Evolutionary conservation across 2,329 filamentous ascomycete genomes (phyloP), one percentile per base, ranked within the genome.

Genomic region (Hymenoscyphus infarciens): DNA sequence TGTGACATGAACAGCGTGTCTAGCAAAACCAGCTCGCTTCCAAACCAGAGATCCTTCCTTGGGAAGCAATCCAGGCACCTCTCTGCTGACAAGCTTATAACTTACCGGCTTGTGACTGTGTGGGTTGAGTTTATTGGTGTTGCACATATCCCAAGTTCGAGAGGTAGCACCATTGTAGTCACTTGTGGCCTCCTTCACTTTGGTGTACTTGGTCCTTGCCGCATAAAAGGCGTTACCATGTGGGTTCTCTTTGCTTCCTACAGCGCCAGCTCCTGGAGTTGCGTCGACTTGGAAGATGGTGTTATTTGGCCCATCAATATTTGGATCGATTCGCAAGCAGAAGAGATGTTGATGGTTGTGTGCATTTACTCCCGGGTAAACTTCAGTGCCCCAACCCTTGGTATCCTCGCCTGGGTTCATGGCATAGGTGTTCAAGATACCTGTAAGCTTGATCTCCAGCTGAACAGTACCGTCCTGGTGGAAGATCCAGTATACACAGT

Each of bases 261-360:
- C 88, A 5, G 89, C 87, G 0, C 86, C 91, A 0, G 89, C 82
- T 0, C 88, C 88, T 0, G 82, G 80, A 0, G 86, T 82, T 0
- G 91, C 89, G 69, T 97, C 93, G 13, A 89, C 87, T 77, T 93
- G 86, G 80, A 92, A 94, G 63, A 97, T 82, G 0, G 92, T 93
- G 75, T 97, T 97, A 66, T 87, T 83, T 0, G 88, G 85, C 0
- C 93, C 93, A 73, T 97, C 93, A 61, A 97, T 84, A 72, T 94
- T 95, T 35, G 92, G 85, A 74, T 97, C 90, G 53, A 97, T 80
- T 52, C 93, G 90, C 53, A 97, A 80, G 74, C 92, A 97, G 84
- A 97, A 97, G 35, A 97, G 83, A 75, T 97, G 93, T 77, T 97
- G 92, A 76, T 97, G 93, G 79, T 97, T 97, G 78, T 97, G 93